These are phyloP conservation scores for Phaeolepiota aurea DNA, from an alignment of 768 basidiomycete genomes.

Conservation along the genomic window DNA sequence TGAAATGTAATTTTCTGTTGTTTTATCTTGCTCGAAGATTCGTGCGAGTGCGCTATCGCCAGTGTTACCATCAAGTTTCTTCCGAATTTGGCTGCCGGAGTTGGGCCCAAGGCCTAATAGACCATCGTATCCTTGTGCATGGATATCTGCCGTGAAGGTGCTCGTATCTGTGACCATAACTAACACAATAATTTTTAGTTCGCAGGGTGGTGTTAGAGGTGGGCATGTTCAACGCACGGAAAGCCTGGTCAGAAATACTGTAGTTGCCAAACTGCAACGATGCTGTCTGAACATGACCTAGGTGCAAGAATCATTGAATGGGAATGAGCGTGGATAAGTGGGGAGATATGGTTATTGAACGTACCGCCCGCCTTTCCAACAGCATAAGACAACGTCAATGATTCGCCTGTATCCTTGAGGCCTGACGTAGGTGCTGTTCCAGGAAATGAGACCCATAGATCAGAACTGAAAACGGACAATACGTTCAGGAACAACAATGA, in stretches of 20 bases:
- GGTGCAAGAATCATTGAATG: slow-evolving; percentile 4
- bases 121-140: slow-evolving; percentile 57
- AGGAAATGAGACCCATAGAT: slow-evolving; percentile 61
- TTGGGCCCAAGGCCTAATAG: slow-evolving; percentile 78
- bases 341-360: neutral
- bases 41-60: slow-evolving; percentile 57
- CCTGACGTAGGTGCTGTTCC: slow-evolving; percentile 29
- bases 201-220: slow-evolving; percentile 3
- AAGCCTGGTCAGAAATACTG: slow-evolving; percentile 57
- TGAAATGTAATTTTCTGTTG: slow-evolving; percentile 57
- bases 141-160: slow-evolving; percentile 54
- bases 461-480: slow-evolving; percentile 38
- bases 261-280: slow-evolving; percentile 46
- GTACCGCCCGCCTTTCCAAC: slow-evolving; percentile 60
- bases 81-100: slow-evolving; percentile 53
- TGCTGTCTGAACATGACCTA: slow-evolving; percentile 47
- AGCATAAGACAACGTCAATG: slow-evolving; percentile 55
- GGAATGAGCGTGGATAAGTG: neutral
- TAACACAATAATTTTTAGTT: slow-evolving; percentile 17
- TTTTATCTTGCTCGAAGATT: slow-evolving; percentile 53
- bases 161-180: slow-evolving; percentile 59
- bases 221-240: slow-evolving; percentile 34
- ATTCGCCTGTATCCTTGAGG: slow-evolving; percentile 49
- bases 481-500: neutral
- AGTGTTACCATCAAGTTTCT: slow-evolving; percentile 37